These are phyloP conservation scores for Eurotiales sp. DNA, from an alignment of 2,329 filamentous ascomycete species.

Conservation along the genomic window DNA sequence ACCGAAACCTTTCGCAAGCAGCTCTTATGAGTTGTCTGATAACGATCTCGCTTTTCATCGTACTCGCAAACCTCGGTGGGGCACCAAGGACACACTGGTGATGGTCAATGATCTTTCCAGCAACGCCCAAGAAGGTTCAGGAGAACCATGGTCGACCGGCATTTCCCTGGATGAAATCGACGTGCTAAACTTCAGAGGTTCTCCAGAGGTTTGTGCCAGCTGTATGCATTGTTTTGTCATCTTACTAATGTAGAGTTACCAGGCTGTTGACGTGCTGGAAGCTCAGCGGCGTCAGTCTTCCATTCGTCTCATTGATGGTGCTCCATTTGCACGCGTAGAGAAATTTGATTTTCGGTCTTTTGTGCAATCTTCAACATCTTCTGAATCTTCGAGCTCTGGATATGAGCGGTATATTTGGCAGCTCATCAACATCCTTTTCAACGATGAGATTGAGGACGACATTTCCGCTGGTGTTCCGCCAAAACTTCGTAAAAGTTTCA, in stretches of 20 bases:
- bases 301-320: slow-evolving; percentile 52
- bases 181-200: slow-evolving; percentile 24
- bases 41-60: slow-evolving; percentile 66
- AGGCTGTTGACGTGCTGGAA: slow-evolving; percentile 30
- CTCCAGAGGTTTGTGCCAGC: slow-evolving; percentile 19
- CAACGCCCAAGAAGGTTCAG: slow-evolving; percentile 19
- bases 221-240: neutral
- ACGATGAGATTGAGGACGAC: slow-evolving; percentile 53
- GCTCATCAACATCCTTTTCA: slow-evolving; percentile 81
- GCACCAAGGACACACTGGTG: slow-evolving; percentile 67
- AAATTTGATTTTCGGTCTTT: slow-evolving; percentile 33
- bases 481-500: slow-evolving; percentile 36
- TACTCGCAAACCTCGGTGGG: slow-evolving; percentile 76
- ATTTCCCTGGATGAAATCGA: slow-evolving; percentile 40
- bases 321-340: slow-evolving; percentile 53
- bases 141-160: slow-evolving; percentile 52
- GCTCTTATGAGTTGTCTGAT: slow-evolving; percentile 59
- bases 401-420: slow-evolving; percentile 66
- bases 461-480: slow-evolving; percentile 41
- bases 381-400: slow-evolving; percentile 26
- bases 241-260: neutral
- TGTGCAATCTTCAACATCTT: slow-evolving; percentile 24
- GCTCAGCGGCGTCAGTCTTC: slow-evolving; percentile 32
- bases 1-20: slow-evolving; percentile 63
- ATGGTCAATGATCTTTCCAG: slow-evolving; percentile 50